Evolutionary conservation across 495 filamentous ascomycete genomes (phyloP).

Genomic region (Penicillium desertorum): DNA sequence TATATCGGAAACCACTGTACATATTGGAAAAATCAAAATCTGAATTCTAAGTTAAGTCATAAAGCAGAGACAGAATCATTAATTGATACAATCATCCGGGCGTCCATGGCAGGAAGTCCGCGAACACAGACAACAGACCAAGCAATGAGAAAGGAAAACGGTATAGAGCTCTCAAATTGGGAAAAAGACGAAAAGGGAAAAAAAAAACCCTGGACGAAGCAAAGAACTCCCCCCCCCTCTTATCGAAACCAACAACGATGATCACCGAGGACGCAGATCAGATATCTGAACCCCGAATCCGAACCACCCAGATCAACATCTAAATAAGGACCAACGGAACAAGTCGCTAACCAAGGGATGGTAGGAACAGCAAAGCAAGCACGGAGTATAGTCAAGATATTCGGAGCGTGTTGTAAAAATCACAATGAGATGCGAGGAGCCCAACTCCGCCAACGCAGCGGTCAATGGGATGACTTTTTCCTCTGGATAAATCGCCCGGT

Average conservation of each 20-base stretch:
- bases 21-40: neutral
- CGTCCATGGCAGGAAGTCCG: conserved; percentile 15
- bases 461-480: conserved; percentile 6
- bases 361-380: conserved; percentile 10
- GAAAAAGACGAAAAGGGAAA: conserved; percentile 8
- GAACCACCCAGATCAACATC: conserved; percentile 1
- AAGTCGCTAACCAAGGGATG: conserved; percentile 9
- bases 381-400: conserved; percentile 21
- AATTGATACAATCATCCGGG: conserved; percentile 26
- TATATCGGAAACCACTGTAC: neutral
- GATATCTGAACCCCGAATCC: neutral
- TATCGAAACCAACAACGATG: conserved; percentile 1
- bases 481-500: neutral
- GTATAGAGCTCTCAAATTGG: conserved; percentile 35
- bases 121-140: conserved; percentile 19
- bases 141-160: conserved; percentile 21
- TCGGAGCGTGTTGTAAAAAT: conserved; percentile 19
- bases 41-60: conserved; percentile 23
- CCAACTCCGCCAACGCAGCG: conserved; percentile 26
- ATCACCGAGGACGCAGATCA: conserved; percentile 4
- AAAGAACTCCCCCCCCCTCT: neutral
- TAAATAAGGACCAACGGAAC: conserved; percentile 8
- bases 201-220: too few species aligned
- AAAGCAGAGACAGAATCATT: conserved; percentile 24
- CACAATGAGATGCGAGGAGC: conserved; percentile 16